These are phyloP conservation scores for Collybiopsis confluens DNA, from an alignment of 768 basidiomycete species.

Conservation along the genomic window DNA sequence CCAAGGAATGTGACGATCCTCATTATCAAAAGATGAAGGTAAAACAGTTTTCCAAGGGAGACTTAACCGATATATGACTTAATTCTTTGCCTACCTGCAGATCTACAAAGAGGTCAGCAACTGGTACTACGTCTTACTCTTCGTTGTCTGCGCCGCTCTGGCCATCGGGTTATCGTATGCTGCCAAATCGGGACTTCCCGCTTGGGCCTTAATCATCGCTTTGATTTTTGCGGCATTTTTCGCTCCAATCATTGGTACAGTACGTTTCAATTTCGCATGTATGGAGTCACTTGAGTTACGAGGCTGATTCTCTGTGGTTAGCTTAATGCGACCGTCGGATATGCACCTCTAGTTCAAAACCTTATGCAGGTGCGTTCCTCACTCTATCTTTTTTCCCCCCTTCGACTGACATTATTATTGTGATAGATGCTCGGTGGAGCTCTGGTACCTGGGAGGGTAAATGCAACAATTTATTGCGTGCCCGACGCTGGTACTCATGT, in stretches of 20 bases:
- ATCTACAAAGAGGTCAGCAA: slow-evolving; percentile 31
- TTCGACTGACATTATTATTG: neutral
- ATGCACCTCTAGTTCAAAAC: slow-evolving; percentile 27
- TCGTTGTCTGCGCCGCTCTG: slow-evolving; percentile 25
- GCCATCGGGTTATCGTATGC: slow-evolving; percentile 30
- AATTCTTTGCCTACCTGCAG: slow-evolving; percentile 10
- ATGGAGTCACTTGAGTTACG: too few relatives aligned
- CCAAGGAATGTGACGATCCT: slow-evolving; percentile 29
- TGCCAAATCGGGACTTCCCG: slow-evolving; percentile 31
- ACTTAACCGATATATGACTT: neutral
- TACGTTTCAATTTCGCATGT: slow-evolving; percentile 8
- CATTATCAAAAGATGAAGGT: slow-evolving; percentile 36
- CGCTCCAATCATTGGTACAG: slow-evolving; percentile 45
- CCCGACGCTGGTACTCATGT: too few relatives aligned
- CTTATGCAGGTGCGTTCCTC: slow-evolving; percentile 32
- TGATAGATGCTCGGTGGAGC: slow-evolving; percentile 44
- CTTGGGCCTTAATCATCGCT: slow-evolving; percentile 35
- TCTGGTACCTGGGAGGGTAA: slow-evolving; percentile 31
- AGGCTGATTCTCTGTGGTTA: too few relatives aligned
- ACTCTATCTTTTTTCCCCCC: too few relatives aligned
- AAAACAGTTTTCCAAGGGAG: too few relatives aligned
- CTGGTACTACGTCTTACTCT: slow-evolving; percentile 31
- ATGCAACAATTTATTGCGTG: too few relatives aligned
- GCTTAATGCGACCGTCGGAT: slow-evolving; percentile 39
- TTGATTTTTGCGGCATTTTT: slow-evolving; percentile 42